Evolutionary conservation across 306 rosid species (phyloP).

Genomic region (Malus domestica): ASM211411v1 NC_041800.1:28925733-28926232

Average conservation of each 20-base stretch:
- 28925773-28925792: conserved; percentile 49
- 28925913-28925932: conserved; percentile 47
- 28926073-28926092: conserved; percentile 20
- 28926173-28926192: conserved; percentile 38
- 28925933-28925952: conserved; percentile 54
- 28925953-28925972: conserved; percentile 35
- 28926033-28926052: conserved; percentile 6
- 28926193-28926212: conserved; percentile 37
- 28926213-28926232: conserved; percentile 42
- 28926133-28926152: conserved; percentile 70
- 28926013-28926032: conserved; percentile 26
- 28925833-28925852: conserved; percentile 39
- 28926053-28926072: conserved; percentile 34
- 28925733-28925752: conserved; percentile 25
- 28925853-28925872: conserved; percentile 39
- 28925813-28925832: conserved; percentile 23
- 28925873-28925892: conserved; percentile 51
- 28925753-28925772: conserved; percentile 64
- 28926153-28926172: conserved; percentile 77
- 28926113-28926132: conserved; percentile 60
- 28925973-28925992: conserved; percentile 40
- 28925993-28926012: conserved; percentile 36
- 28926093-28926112: conserved; percentile 38
- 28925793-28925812: conserved; percentile 33
- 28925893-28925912: conserved; percentile 39